Conservation (phyloP, 2,329 filamentous ascomycete genomes). For the Beauveria scarabaeidicola region DNA sequence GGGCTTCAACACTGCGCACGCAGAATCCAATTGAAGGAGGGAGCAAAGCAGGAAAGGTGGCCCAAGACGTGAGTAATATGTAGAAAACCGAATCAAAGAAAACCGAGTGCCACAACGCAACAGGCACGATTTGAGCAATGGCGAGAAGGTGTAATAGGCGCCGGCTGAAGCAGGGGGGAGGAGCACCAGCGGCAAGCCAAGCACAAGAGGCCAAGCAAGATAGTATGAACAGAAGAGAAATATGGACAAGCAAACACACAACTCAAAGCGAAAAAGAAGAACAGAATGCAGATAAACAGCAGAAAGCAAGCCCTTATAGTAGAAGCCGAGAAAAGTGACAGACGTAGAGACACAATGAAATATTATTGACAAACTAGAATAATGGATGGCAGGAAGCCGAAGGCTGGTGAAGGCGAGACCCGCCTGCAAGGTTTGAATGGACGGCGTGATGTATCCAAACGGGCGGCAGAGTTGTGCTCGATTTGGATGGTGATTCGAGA, state of each 20-base stretch:
- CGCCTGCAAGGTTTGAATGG: constrained; percentile 6
- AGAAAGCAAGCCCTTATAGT: neutral
- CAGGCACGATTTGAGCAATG: neutral
- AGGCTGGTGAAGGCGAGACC: constrained; percentile 12
- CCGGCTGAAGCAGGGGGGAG: neutral
- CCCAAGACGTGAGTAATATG: neutral
- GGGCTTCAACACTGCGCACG: neutral
- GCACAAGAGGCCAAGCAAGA: neutral
- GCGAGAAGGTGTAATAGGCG: constrained; percentile 6
- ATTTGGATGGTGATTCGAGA: neutral
- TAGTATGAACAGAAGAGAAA: neutral
- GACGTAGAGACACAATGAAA: neutral
- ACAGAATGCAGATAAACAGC: neutral
- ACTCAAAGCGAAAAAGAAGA: neutral
- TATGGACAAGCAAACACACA: neutral
- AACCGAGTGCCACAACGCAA: neutral
- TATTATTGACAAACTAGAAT: constrained; percentile 3
- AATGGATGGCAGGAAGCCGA: constrained; percentile 4
- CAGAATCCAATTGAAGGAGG: neutral
- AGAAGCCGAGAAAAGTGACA: neutral
- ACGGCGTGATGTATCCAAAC: neutral
- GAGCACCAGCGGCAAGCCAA: neutral
- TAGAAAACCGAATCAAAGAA: neutral
- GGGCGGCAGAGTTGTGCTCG: neutral
- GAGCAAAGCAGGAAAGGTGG: neutral